phyloP scores from a whole-genome alignment of 2,329 filamentous ascomycete species.

The Torrubiella hemipterigena region DNA sequence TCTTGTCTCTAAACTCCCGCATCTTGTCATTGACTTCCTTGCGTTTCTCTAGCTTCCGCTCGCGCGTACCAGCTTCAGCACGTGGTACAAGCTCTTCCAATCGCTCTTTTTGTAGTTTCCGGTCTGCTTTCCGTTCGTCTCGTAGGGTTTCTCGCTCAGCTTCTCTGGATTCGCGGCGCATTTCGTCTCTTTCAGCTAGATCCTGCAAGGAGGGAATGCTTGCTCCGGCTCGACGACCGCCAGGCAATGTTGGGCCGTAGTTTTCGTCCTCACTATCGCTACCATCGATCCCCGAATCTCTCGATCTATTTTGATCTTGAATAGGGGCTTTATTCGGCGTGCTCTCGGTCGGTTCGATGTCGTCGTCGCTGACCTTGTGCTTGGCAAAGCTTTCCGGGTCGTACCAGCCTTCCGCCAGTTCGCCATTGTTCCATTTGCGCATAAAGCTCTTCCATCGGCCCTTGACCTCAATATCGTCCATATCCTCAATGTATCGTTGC shows the following conservation, averaged over 20 bases:
- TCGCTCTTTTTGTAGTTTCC: constrained; percentile 53
- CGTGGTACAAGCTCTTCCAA: constrained; percentile 75
- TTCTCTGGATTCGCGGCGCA: constrained; percentile 35
- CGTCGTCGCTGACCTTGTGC: constrained; percentile 6
- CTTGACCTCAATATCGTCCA: constrained; percentile 63
- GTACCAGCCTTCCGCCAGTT: constrained; percentile 88
- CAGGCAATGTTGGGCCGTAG: constrained; percentile 32
- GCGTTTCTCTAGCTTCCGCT: constrained; percentile 79
- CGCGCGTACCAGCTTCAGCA: constrained; percentile 70
- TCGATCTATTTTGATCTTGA: no score
- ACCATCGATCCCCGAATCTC: constrained; percentile 3
- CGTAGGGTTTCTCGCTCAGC: constrained; percentile 44
- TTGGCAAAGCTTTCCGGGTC: constrained; percentile 63
- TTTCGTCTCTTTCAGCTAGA: constrained; percentile 47
- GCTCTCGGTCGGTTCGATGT: no score
- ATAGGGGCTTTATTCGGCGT: no score
- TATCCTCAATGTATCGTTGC: constrained; percentile 50
- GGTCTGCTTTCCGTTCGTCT: constrained; percentile 50
- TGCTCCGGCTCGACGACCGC: constrained; percentile 30
- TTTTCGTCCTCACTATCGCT: constrained; percentile 17
- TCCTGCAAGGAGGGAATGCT: constrained; percentile 63
- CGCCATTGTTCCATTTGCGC: constrained; percentile 80
- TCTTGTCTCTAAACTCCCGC: constrained; percentile 58
- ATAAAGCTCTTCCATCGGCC: constrained; percentile 93
- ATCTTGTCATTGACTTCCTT: constrained; percentile 60